Evolutionary conservation across 805 yeast genomes (phyloP), one percentile per base, ranked within the genome.

Genomic region (Metschnikowia sp.): DNA sequence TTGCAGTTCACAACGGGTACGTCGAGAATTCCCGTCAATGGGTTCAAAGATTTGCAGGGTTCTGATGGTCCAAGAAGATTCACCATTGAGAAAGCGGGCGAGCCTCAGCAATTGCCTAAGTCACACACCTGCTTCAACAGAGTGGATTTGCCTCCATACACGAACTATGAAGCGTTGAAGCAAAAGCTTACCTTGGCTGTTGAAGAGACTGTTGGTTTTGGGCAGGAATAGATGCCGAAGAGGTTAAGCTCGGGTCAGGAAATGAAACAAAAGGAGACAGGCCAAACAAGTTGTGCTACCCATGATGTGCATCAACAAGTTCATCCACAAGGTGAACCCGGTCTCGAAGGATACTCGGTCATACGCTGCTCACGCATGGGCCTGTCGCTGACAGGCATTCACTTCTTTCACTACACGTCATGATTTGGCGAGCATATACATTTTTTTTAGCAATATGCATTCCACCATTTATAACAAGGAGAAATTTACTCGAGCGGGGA

Each of bases 61-160:
- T 87, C 96, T 22, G 99, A 94, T 72, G 99, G 99, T 49, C 99
- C 99, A 45, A 87, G 99, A 78, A 82, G 98, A 65, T 94, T 94
- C 69, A 94, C 99, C 7, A 92, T 94, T 66, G 99, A 94, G 68
- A 91, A 91, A 68, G 98, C 98, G 9, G 99, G 99, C 49, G 98
- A 92, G 66, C 63, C 86, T 32, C 84, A 83, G 61, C 97, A 91
- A 72, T 73, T 94, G 61, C 99, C 99, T 39, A 94, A 94, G 69
- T 88, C 97, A 9, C 99, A 94, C 66, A 94, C 99, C 2, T 92
- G 99, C 78, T 94, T 94, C 81, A 94, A 94, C 74, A 87, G 99
- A 74, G 97, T 94, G 45, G 99, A 94, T 74, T 78, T 94, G 62
- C 99, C 99, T 36, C 96, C 95, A 48, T 94, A 94, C 69, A 78